These are phyloP conservation scores for Agaricales sp. DNA, from an alignment of 1,284 basidiomycete species.

Conservation along the genomic window DNA sequence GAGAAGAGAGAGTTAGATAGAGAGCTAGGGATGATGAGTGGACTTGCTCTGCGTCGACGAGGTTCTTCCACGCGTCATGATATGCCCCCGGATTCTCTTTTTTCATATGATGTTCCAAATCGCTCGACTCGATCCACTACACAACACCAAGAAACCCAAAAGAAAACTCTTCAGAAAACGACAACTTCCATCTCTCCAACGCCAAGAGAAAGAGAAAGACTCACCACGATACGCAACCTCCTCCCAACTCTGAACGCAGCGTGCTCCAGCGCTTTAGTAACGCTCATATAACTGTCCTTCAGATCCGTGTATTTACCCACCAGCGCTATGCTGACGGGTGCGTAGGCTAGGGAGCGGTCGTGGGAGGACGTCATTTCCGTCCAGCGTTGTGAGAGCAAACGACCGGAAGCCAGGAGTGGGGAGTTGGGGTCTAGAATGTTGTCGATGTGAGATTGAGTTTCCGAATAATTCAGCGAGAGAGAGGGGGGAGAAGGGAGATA, in stretches of 20 bases:
- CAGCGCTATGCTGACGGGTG: slow-evolving; percentile 83
- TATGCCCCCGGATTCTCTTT: slow-evolving; percentile 78
- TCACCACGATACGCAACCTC: slow-evolving; percentile 71
- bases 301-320: slow-evolving; percentile 98
- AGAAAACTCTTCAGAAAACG: slow-evolving; percentile 7
- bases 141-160: background rate
- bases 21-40: background rate
- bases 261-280: slow-evolving; percentile 95
- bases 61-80: slow-evolving; percentile 91
- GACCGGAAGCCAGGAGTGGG: too few species aligned
- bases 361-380: slow-evolving; percentile 76
- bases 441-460: slow-evolving; percentile 29
- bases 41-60: slow-evolving; percentile 81
- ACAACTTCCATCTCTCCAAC: slow-evolving; percentile 2
- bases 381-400: slow-evolving; percentile 68
- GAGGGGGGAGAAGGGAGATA: background rate
- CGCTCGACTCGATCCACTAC: slow-evolving; percentile 96
- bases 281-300: slow-evolving; percentile 98
- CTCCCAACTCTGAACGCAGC: slow-evolving; percentile 87
- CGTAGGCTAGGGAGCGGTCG: slow-evolving; percentile 90
- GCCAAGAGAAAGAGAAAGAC: slow-evolving; percentile 15
- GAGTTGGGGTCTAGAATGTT: too few species aligned
- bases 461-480: background rate
- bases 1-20: slow-evolving; percentile 1
- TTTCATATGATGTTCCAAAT: slow-evolving; percentile 80